Evolutionary conservation across 208 protist species (phyloP).

Genomic region (Leptomonas pyrrhocoris): DNA sequence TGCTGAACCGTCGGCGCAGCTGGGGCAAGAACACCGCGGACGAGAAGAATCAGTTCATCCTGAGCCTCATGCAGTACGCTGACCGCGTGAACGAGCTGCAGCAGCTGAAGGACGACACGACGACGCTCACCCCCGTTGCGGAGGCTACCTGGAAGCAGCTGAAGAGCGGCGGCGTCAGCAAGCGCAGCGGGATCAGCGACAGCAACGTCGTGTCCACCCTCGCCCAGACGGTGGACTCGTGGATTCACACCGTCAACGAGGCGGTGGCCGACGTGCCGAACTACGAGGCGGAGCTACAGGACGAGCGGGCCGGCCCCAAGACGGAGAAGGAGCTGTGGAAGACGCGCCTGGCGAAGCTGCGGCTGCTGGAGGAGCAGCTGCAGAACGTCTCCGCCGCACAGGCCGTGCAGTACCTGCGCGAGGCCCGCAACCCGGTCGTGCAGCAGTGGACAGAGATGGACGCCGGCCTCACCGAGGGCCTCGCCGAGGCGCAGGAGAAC

Average conservation of each 20-base stretch:
- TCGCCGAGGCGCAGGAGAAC: conserved; percentile 98
- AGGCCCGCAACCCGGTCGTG: conserved; percentile 81
- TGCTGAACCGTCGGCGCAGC: conserved; percentile 77
- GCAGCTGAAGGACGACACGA: conserved; percentile 79
- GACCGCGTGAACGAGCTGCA: conserved; percentile 91
- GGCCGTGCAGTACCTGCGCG: conserved; percentile 91
- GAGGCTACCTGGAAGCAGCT: conserved; percentile 82
- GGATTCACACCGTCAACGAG: conserved; percentile 72
- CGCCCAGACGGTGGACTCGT: conserved; percentile 69
- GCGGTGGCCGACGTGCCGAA: conserved; percentile 80
- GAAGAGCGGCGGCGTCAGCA: conserved; percentile 75
- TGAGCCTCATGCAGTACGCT: conserved; percentile 84
- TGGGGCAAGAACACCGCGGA: conserved; percentile 92
- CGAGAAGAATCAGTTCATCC: conserved; percentile 87
- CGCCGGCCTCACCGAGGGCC: conserved; percentile 90
- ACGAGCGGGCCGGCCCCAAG: conserved; percentile 91
- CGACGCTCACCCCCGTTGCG: conserved; percentile 57
- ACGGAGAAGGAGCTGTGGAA: conserved; percentile 96
- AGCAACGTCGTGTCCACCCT: conserved; percentile 69
- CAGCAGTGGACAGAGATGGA: conserved; percentile 92
- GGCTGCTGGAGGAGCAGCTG: conserved; percentile 91
- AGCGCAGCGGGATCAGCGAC: conserved; percentile 82
- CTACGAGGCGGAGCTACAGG: conserved; percentile 89
- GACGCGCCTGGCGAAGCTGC: conserved; percentile 91
- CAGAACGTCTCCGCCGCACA: conserved; percentile 68